Conservation (phyloP, 2,329 filamentous ascomycete genomes). For the Xylogone sp. region DNA sequence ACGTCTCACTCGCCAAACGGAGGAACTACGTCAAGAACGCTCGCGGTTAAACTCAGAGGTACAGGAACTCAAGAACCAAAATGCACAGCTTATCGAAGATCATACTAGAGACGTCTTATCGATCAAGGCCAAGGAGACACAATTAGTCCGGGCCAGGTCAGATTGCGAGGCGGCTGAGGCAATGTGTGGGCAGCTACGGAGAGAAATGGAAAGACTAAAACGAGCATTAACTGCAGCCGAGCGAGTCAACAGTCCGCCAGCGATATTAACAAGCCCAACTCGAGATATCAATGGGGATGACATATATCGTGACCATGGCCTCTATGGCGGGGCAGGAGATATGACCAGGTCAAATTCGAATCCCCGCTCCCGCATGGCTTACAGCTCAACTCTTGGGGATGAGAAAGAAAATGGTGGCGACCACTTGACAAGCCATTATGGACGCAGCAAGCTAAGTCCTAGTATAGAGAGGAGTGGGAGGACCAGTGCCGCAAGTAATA, state of each 20-base stretch:
- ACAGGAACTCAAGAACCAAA: constrained; percentile 93
- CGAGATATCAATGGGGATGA: constrained; percentile 52
- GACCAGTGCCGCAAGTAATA: constrained; percentile 26
- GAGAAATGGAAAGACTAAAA: constrained; percentile 91
- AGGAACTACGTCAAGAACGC: constrained; percentile 79
- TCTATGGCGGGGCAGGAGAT: constrained; percentile 23
- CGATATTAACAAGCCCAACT: constrained; percentile 34
- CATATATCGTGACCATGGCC: constrained; percentile 50
- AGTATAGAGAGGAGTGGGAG: constrained; percentile 20
- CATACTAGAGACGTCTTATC: constrained; percentile 93
- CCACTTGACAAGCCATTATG: constrained; percentile 18
- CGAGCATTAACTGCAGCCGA: constrained; percentile 69
- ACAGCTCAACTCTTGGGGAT: constrained; percentile 62
- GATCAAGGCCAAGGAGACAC: constrained; percentile 98
- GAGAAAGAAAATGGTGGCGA: constrained; percentile 71
- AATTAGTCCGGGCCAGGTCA: constrained; percentile 84
- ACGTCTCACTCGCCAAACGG: constrained; percentile 66
- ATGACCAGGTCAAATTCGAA: constrained; percentile 17
- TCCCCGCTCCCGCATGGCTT: constrained; percentile 42
- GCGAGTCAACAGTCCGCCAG: constrained; percentile 37
- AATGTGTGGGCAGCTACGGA: constrained; percentile 75
- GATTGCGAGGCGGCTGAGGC: constrained; percentile 88
- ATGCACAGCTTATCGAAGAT: constrained; percentile 93
- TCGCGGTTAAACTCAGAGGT: constrained; percentile 81
- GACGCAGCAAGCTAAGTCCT: constrained; percentile 26